Base-by-base conservation (phyloP, 441 rosid genomes). In the Populus tomentosa region DNA sequence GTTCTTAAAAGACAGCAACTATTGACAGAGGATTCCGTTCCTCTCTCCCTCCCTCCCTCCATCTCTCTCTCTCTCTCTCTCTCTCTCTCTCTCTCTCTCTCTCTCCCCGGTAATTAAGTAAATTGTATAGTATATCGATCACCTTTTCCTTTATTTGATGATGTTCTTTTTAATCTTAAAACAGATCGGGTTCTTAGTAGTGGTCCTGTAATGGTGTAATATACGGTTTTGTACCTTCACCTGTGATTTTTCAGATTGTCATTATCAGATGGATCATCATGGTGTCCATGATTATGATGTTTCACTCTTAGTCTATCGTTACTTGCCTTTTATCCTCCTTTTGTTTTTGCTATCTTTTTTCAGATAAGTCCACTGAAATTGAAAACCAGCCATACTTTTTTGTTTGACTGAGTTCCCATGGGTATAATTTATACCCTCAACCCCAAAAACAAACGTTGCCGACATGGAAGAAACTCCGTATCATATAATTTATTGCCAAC, bases 1-100 rank as follows among this genome's bases (percentile, higher is more conserved):
- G 89, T 74, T 70, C n/a, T 81, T 69, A 67, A 77, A 78, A 82
- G 81, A 79, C 79, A 75, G 74, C 74, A 35, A 59, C 24, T 2
- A 3, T 59, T 62, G 81, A 10, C 77, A 64, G 83, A 74, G 83
- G 83, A 77, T 75, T 79, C 82, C 72, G 35, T 78, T 23, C 61
- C 26, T 20, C 18, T 6, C 28, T n/a, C 4, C 0, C 32, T 0
- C 32, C 4, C 32, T 3, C 32, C 32, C 4, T 3, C 32, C 3
- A 0, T 3, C 32, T 3, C 32, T 3, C 32, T 3, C 32, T 3
- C 4, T 3, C 32, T 3, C 4, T 3, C 32, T 3, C 32, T 3
- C 32, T 3, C 32, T 3, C 4, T 3, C 32, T 30, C 32, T 14
- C 30, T 28, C 59, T 14, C 77, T 1, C n/a, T n/a, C n/a, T n/a